Evolutionary conservation across 352 stramenopile species (phyloP), one percentile per base, ranked within the genome.

Genomic region (Phytophthora tentaculata): DNA sequence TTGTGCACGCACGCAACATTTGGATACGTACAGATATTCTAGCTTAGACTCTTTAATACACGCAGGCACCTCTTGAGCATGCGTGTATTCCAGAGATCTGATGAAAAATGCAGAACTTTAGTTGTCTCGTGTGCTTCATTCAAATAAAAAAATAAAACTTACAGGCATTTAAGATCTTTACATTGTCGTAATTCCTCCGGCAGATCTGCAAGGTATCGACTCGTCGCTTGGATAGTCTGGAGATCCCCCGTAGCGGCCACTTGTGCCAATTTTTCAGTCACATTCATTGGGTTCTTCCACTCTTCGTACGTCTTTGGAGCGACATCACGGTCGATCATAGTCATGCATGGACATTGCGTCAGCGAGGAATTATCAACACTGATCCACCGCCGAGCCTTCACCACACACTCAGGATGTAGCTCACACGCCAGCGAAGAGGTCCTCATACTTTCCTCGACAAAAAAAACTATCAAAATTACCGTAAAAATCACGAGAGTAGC

Each of bases 211-310:
- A 86, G 35, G 8, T 64, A 66, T 1, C 71, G 70, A 44, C 81
- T 84, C 8, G 66, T 71, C n/a, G 84, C 12, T n/a, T 77, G 58
- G 5, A 86, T 24, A 3, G 66, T 74, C 26, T 73, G 44, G 10
- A 50, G 44, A 50, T 50, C 44, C 22, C 44, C 44, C 8, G 19
- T 50, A 17, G 44, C 19, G 13, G 44, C 44, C 20, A 50, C 9
- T 0, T 50, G 19, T 2, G 44, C 19, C 44, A 50, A 8, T 17
- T 50, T 50, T 20, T 50, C 44, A 6, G 44, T 50, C 20, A 50
- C 44, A 50, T 50, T 50, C 44, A 3, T 24, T 12, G 78, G 73
- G 0, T 50, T 29, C 12, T 63, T 4, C 56, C 49, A 71, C 14
- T 52, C 51, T 3, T 24, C 29, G 22, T 41, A 71, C 1, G 55